Evolutionary conservation across 1,139 yeast species (phyloP).

Genomic region (Candida pseudoviswanathii): DNA sequence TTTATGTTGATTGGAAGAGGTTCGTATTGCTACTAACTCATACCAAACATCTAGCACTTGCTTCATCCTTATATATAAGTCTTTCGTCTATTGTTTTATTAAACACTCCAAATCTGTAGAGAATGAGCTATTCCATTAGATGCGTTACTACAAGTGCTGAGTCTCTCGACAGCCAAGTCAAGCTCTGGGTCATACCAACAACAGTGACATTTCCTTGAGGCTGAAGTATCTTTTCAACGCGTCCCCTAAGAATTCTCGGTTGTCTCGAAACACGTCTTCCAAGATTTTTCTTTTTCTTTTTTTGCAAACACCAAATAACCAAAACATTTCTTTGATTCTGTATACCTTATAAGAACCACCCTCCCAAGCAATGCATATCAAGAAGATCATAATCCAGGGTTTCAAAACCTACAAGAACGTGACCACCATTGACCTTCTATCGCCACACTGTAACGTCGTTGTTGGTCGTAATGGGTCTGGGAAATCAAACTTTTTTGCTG

Average conservation of each 20-base stretch:
- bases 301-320: not conserved
- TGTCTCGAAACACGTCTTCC: not conserved
- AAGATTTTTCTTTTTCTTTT: not conserved
- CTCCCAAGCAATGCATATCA: conserved; percentile 38
- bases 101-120: no score
- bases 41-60: no score
- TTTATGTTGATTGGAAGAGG: no score
- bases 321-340: not conserved
- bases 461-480: conserved; percentile 98
- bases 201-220: no score
- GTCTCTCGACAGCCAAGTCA: no score
- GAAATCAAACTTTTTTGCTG: conserved; percentile 93
- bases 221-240: no score
- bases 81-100: no score
- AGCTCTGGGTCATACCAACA: no score
- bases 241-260: not conserved
- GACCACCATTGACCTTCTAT: conserved; percentile 72
- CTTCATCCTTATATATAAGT: no score
- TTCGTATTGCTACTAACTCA: no score
- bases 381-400: conserved; percentile 75
- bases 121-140: no score
- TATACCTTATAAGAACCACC: not conserved
- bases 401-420: conserved; percentile 91
- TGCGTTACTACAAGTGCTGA: no score
- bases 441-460: conserved; percentile 85